phyloP scores from a whole-genome alignment of 1,284 basidiomycete genomes.

The Cronartium ribicola region DNA sequence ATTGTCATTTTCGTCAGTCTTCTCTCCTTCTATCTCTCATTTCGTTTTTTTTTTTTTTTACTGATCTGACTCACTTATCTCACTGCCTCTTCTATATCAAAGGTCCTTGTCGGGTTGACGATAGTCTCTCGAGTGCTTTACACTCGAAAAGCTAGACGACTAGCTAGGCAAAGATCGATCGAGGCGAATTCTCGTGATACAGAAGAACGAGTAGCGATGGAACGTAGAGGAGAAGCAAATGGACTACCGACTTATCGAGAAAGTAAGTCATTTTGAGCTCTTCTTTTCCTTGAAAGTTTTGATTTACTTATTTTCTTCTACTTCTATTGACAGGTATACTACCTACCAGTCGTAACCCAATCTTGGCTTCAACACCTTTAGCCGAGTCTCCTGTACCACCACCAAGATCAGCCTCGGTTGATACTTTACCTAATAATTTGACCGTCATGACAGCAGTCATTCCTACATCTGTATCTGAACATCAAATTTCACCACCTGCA shows the following conservation, averaged over 20 bases:
- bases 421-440: neutral
- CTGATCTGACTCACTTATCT: neutral
- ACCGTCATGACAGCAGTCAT: neutral
- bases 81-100: neutral
- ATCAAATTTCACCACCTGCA: neutral
- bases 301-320: neutral
- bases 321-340: neutral
- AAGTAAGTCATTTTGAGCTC: slow-evolving; percentile 5
- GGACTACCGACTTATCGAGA: slow-evolving; percentile 37
- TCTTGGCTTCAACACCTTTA: slow-evolving; percentile 10
- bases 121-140: slow-evolving; percentile 26
- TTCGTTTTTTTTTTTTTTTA: neutral
- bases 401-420: neutral
- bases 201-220: slow-evolving; percentile 32
- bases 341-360: neutral
- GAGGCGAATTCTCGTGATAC: slow-evolving; percentile 2
- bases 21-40: neutral
- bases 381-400: neutral
- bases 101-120: slow-evolving; percentile 19
- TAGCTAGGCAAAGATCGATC: neutral
- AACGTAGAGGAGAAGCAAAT: slow-evolving; percentile 28
- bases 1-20: slow-evolving; percentile 32
- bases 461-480: neutral
- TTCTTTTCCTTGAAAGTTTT: neutral
- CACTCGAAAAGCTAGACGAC: slow-evolving; percentile 11